Evolutionary conservation across 1,284 basidiomycete genomes (phyloP).

Genomic region (Rhodotorula sp.): DNA sequence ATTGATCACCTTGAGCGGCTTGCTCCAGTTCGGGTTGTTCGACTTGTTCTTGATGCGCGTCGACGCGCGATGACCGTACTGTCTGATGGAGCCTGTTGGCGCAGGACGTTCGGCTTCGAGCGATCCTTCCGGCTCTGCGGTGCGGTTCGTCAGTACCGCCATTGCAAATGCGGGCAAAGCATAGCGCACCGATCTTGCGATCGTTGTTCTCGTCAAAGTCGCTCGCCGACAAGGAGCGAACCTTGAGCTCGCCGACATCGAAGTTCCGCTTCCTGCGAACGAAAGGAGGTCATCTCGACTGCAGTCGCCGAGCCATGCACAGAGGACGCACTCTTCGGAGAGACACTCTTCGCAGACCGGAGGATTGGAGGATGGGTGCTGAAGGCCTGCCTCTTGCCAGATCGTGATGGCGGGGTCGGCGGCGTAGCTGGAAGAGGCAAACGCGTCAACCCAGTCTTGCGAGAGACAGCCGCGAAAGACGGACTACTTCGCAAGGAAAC

Average conservation of each 20-base stretch:
- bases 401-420: constrained; percentile 29
- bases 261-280: constrained; percentile 26
- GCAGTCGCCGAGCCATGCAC: no score
- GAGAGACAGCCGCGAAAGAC: not conserved
- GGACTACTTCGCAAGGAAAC: constrained; percentile 58
- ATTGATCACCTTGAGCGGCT: constrained; percentile 13
- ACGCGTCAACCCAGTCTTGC: not conserved
- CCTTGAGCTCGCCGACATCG: constrained; percentile 8
- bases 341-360: constrained; percentile 21
- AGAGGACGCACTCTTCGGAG: constrained; percentile 14
- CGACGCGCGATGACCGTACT: constrained; percentile 8
- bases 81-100: not conserved
- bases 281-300: not conserved
- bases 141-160: not conserved
- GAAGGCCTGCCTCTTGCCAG: constrained; percentile 5
- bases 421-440: constrained; percentile 15
- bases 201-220: constrained; percentile 26
- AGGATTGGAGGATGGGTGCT: not conserved
- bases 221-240: constrained; percentile 8
- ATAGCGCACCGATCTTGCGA: constrained; percentile 10
- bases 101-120: not conserved
- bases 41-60: constrained; percentile 16
- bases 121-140: not conserved
- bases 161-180: not conserved
- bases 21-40: not conserved